Evolutionary conservation across 257 asterid species (phyloP).

Genomic region (Rauvolfia tetraphylla): DNA sequence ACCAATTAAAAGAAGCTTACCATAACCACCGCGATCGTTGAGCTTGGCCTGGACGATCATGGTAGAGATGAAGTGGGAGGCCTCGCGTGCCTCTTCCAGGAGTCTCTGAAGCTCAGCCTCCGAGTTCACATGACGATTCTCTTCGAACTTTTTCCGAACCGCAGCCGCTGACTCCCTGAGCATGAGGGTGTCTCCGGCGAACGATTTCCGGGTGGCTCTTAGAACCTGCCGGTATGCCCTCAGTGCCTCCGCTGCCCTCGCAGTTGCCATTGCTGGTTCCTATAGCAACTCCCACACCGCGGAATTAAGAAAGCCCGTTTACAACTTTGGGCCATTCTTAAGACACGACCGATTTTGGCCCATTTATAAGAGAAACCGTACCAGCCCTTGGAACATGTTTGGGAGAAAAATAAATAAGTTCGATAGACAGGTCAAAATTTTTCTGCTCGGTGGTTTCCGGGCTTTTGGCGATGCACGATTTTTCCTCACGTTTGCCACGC

Average conservation of each 20-base stretch:
- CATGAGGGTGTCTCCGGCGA: constrained; percentile 88
- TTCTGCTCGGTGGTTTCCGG: too few relatives aligned
- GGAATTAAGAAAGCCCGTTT: neutral
- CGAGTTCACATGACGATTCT: constrained; percentile 77
- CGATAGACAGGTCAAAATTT: too few relatives aligned
- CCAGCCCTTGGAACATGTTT: too few relatives aligned
- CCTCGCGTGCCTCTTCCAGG: constrained; percentile 84
- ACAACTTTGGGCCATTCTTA: neutral
- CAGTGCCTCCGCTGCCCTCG: constrained; percentile 44
- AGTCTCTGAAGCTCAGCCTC: constrained; percentile 62
- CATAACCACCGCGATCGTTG: constrained; percentile 82
- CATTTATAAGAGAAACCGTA: too few relatives aligned
- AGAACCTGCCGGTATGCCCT: constrained; percentile 75
- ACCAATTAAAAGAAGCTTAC: constrained; percentile 25
- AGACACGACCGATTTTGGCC: neutral
- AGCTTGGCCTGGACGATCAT: constrained; percentile 95
- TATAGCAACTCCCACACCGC: neutral
- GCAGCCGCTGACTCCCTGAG: constrained; percentile 81
- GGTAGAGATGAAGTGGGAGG: constrained; percentile 76
- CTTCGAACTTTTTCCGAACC: constrained; percentile 83
- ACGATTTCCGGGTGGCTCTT: constrained; percentile 76
- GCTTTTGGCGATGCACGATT: too few relatives aligned
- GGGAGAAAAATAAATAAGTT: too few relatives aligned
- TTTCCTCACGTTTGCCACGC: too few relatives aligned
- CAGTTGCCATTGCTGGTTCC: constrained; percentile 50